Base-by-base conservation (phyloP, 2,329 filamentous ascomycete genomes). In the Pseudocercospora crystallina region DNA sequence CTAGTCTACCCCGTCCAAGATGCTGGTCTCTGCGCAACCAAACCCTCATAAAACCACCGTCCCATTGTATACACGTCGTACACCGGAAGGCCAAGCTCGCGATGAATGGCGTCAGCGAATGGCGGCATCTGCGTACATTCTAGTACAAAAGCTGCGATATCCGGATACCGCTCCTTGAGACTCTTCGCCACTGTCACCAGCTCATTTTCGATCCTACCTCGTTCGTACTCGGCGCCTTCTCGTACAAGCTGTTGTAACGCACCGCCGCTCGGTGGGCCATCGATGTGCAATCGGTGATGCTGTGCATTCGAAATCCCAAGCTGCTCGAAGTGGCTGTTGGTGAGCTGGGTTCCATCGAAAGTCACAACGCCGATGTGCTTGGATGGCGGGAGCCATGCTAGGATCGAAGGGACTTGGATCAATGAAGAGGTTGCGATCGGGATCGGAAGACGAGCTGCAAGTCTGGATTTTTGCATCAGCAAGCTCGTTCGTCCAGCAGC, bases 51-150 rank as follows among this genome's bases (percentile, higher is more conserved):
- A 34, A 71, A 69, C 68, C 69, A 72, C 8, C 41, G 49, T 0
- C 59, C 68, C 61, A 69, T 62, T 1, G 70, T 70, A 36, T 63
- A 69, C 3, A 72, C 65, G 54, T 73, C 71, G 43, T 49, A 49
- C 17, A 49, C 47, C 8, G 40, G 39, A 8, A 43, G 12, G 8
- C 71, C 37, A 2, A 65, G 57, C 7, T 61, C 61, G 10, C 41
- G n/a, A n/a, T 67, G 65, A 17, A 72, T 67, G 0, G 62, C 58
- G 38, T 66, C 61, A 0, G 61, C 64, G 47, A 67, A 72, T 0
- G 68, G 66, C 0, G 70, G 62, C 67, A 73, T 71, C 30, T 72
- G 66, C 2, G 65, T 71, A 50, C 71, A 73, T 50, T 72, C 71
- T 20, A 72, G 50, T 30, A 59, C 62, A 39, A 66, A 36, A 7